Conservation (phyloP, 169 alveolate genomes). For the Babesia ovata region DNA sequence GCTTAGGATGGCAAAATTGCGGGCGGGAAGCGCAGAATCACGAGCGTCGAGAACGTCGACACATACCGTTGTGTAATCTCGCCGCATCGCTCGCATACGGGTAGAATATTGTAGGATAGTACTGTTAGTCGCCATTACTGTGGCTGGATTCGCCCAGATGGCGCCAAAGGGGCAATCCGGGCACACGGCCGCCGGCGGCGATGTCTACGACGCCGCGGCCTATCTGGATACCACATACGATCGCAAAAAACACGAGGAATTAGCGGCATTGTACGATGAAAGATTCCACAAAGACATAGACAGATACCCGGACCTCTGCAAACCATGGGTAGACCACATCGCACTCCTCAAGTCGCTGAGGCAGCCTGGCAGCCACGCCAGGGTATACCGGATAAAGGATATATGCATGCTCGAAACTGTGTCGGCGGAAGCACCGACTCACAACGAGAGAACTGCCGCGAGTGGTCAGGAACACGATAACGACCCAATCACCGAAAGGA, state of each 20-base stretch:
- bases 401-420: slow-evolving; percentile 50
- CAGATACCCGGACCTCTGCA: slow-evolving; percentile 51
- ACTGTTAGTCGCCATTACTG: background rate
- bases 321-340: slow-evolving; percentile 67
- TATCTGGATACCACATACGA: slow-evolving; percentile 33
- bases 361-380: slow-evolving; percentile 26
- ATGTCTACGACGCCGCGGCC: slow-evolving; percentile 22
- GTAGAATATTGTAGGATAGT: background rate
- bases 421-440: background rate
- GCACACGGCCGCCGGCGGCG: slow-evolving; percentile 6
- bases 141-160: background rate
- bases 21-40: background rate
- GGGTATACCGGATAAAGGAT: slow-evolving; percentile 40
- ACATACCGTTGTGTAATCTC: background rate
- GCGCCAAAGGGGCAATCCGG: background rate
- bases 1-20: background rate
- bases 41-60: background rate
- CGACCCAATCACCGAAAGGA: slow-evolving; percentile 62
- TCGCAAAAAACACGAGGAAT: slow-evolving; percentile 43
- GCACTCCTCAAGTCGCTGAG: slow-evolving; percentile 60
- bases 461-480: background rate
- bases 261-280: slow-evolving; percentile 58
- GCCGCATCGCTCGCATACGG: too few species aligned
- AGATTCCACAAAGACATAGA: slow-evolving; percentile 66
- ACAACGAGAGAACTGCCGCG: too few species aligned